Evolutionary conservation across 2,329 filamentous ascomycete species (phyloP).

Genomic region (Rhytidhysteron rufulum): DNA sequence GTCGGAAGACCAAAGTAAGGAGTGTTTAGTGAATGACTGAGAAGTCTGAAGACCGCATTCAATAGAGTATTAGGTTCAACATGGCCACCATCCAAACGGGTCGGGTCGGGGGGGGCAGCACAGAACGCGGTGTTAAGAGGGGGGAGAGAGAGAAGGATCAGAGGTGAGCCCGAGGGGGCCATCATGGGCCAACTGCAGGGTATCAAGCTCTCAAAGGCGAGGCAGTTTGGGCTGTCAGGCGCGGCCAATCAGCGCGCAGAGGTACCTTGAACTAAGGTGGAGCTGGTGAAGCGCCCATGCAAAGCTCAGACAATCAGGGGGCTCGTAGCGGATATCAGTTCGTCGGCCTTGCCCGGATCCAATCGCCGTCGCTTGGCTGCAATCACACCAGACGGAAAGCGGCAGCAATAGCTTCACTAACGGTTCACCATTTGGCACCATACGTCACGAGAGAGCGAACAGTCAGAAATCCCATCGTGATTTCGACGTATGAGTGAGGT

Average conservation of each 20-base stretch:
- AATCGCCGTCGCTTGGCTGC: too few relatives aligned
- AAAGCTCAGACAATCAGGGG: neutral
- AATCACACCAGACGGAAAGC: too few relatives aligned
- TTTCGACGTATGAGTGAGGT: neutral
- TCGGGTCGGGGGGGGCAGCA: constrained; percentile 13
- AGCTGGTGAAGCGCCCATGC: constrained; percentile 1
- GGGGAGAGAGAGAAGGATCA: neutral
- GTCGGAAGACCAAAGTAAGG: constrained; percentile 21
- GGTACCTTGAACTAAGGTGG: neutral
- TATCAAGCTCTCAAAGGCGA: neutral
- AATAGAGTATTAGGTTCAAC: constrained; percentile 26
- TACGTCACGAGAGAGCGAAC: too few relatives aligned
- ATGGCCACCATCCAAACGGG: constrained; percentile 21
- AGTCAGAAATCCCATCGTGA: too few relatives aligned
- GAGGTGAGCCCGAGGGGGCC: too few relatives aligned
- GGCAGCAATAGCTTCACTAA: too few relatives aligned
- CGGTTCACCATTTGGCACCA: too few relatives aligned
- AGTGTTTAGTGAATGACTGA: constrained; percentile 29
- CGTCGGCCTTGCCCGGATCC: too few relatives aligned
- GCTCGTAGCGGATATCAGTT: too few relatives aligned
- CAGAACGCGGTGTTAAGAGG: constrained; percentile 11
- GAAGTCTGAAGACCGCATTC: constrained; percentile 19
- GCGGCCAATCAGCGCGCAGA: neutral
- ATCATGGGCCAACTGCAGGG: neutral
- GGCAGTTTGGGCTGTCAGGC: neutral